phyloP scores from a whole-genome alignment of 768 basidiomycete genomes.

The Lactarius sanguifluus region DNA sequence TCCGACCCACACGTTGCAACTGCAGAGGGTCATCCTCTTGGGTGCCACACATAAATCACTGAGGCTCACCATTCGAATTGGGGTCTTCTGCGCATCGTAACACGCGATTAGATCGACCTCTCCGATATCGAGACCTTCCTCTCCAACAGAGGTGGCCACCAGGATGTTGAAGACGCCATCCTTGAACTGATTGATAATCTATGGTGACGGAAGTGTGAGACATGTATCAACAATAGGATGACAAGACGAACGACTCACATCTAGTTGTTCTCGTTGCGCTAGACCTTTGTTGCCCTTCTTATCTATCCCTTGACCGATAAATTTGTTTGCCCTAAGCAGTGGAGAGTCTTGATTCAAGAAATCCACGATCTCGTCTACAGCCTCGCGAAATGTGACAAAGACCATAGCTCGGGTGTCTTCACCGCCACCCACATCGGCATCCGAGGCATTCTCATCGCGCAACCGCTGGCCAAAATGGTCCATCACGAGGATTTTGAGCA shows the following conservation, averaged over 20 bases:
- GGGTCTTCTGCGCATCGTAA: conserved; percentile 95
- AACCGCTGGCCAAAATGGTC: conserved; percentile 70
- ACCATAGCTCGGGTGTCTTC: conserved; percentile 81
- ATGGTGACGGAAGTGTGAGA: conserved; percentile 5
- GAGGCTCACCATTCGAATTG: conserved; percentile 85
- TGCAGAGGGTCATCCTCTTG: conserved; percentile 36
- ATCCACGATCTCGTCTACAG: conserved; percentile 88
- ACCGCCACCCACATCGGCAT: conserved; percentile 23
- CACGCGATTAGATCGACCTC: conserved; percentile 95
- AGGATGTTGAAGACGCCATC: conserved; percentile 85
- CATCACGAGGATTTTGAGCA: conserved; percentile 66
- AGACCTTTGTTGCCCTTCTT: conserved; percentile 86
- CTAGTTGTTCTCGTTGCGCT: conserved; percentile 87
- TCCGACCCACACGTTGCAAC: conserved; percentile 95
- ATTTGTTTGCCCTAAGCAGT: conserved; percentile 76
- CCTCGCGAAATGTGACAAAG: conserved; percentile 87
- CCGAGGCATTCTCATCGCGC: conserved; percentile 29
- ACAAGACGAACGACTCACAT: conserved; percentile 46
- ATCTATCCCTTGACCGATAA: conserved; percentile 88
- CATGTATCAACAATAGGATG: not conserved
- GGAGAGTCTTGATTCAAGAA: conserved; percentile 74
- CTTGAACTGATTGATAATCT: conserved; percentile 90
- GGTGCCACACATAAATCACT: not conserved
- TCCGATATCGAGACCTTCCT: conserved; percentile 98
- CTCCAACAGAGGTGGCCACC: conserved; percentile 95